Evolutionary conservation across 2,329 filamentous ascomycete genomes (phyloP), one percentile per base, ranked within the genome.

Genomic region (Cyphellophora attinorum): DNA sequence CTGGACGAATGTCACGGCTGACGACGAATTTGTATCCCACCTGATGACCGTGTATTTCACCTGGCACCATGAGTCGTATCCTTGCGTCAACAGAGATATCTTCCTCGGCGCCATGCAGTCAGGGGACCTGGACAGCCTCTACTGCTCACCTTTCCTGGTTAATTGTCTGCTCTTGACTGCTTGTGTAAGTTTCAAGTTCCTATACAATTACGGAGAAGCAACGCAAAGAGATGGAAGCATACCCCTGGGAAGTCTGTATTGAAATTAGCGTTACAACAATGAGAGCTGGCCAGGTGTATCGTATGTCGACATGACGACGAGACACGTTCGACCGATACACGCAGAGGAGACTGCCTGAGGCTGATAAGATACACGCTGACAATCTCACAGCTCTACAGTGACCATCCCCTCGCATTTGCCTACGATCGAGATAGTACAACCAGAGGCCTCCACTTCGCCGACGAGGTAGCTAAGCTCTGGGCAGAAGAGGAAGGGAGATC

Each of bases 391-490:
- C n/a, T n/a, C n/a, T 25, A 25, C 21, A 25, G 21, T n/a, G 56
- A 60, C 40, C 55, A 51, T 14, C 51, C 55, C 5, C 47, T 49
- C 25, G 51, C 51, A 11, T 51, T 54, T 33, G 50, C 50, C 5
- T 35, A 45, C 6, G 43, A 46, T 2, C 49, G 45, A 6, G 49
- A 60, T 34, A 19, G 41, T 23, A 48, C 45, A 17, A 54, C 54
- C 21, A 49, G 52, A 15, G 58, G 58, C 1, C 44, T 52, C 16
- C 44, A 51, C 16, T 62, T 61, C 31, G 51, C 53, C 27, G 31
- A 38, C 3, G 59, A 61, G 41, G 58, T 58, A 8, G 52, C 61
- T 32, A 45, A 42, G 28, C 40, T 60, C 13, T 58, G 56, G 51
- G 51, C 48, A 25, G 45, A 50, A n/a, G 56, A 61, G 38, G 53